Percentiles rank a stretch among this genome's conserved stretches.
Evolutionary conservation across 306 rosid genomes (phyloP).

Genomic region (Cucurbita ficifolia): DNA sequence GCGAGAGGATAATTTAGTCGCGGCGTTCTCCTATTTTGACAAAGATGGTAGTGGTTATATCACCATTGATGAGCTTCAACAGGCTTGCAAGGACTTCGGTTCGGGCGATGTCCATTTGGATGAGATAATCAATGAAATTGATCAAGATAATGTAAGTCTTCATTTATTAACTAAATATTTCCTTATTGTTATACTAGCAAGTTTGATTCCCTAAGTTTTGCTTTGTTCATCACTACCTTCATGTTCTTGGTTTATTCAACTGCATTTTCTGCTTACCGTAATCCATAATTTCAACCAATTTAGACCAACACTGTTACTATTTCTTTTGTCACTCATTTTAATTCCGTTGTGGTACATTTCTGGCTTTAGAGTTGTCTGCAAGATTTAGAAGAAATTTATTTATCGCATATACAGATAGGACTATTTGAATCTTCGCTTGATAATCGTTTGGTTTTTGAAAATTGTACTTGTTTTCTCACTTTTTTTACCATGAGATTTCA

Average conservation of each 20-base stretch:
- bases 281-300: not conserved
- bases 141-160: conserved; percentile 61
- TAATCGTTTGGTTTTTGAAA: too few species aligned
- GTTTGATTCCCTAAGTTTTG: not conserved
- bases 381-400: not conserved
- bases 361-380: not conserved
- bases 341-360: not conserved
- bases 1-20: conserved; percentile 74
- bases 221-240: not conserved
- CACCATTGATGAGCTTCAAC: conserved; percentile 78
- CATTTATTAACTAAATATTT: not conserved
- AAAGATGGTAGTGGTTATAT: conserved; percentile 83
- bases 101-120: conserved; percentile 62
- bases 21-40: conserved; percentile 77
- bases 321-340: not conserved
- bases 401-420: not conserved
- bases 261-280: not conserved
- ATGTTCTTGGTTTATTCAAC: not conserved
- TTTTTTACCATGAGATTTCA: too few species aligned
- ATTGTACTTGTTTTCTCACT: too few species aligned
- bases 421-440: not conserved
- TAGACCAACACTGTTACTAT: not conserved
- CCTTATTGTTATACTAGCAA: not conserved
- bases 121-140: conserved; percentile 58
- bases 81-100: conserved; percentile 65